Percentiles rank a stretch among this genome's conserved stretches.
These are phyloP conservation scores for Penicillium salamii DNA, from an alignment of 495 filamentous ascomycete species.

Conservation along the genomic window DNA sequence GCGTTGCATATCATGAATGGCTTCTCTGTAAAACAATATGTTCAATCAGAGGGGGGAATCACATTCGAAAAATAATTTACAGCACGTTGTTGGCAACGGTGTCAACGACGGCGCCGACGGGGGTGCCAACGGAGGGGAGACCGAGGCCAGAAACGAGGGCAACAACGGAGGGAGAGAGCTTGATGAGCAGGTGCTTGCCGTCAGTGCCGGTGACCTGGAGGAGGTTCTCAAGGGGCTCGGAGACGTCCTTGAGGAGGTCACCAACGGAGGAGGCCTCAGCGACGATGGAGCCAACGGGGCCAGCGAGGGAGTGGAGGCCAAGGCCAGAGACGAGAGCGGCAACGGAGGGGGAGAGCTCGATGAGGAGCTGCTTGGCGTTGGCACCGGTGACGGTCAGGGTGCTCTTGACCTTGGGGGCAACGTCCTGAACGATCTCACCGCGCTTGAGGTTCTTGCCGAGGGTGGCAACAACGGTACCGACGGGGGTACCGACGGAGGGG, in stretches of 20 bases:
- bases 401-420: slow-evolving; percentile 28
- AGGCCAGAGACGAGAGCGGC: slow-evolving; percentile 29
- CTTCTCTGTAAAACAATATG: slow-evolving; percentile 9
- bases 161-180: slow-evolving; percentile 32
- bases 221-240: slow-evolving; percentile 27
- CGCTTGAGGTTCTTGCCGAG: slow-evolving; percentile 26
- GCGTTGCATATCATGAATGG: slow-evolving; percentile 17
- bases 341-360: slow-evolving; percentile 32
- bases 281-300: slow-evolving; percentile 28
- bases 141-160: slow-evolving; percentile 36
- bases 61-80: slow-evolving; percentile 17
- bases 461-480: slow-evolving; percentile 19
- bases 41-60: background rate
- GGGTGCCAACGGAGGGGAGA: slow-evolving; percentile 29
- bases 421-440: slow-evolving; percentile 31
- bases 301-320: slow-evolving; percentile 28
- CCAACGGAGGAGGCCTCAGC: slow-evolving; percentile 30
- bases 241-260: slow-evolving; percentile 38
- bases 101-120: slow-evolving; percentile 35
- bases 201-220: slow-evolving; percentile 34
- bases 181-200: slow-evolving; percentile 33
- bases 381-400: slow-evolving; percentile 33
- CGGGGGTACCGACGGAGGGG: slow-evolving; percentile 11
- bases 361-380: slow-evolving; percentile 31
- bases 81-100: slow-evolving; percentile 34